Evolutionary conservation across 257 asterid genomes (phyloP), one percentile per base, ranked within the genome.

Genomic region (Jacaranda copaia): DNA sequence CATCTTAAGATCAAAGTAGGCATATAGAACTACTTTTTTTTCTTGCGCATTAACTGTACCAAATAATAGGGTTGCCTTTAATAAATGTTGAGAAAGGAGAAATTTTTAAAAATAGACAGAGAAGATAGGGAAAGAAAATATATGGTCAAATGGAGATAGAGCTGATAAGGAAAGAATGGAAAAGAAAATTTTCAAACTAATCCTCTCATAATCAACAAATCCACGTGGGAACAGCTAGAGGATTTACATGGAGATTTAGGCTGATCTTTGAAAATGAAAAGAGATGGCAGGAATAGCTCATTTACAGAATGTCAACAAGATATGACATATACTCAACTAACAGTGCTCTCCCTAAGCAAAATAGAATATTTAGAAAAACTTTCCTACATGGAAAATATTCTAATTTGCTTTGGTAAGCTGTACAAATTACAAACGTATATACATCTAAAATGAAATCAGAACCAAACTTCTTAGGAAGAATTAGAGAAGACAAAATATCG

Each of bases 1-100:
- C 4, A 19, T 76, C 71, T 16, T 15, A 67, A 72, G 58, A 67
- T 64, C 42, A 81, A 66, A 64, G 62, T 9, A 72, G 66, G 15
- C 12, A 56, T 9, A 46, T 45, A 25, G 15, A 70, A 49, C n/a
- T n/a, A 48, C 51, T 36, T 36, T 20, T 76, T 48, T 51, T 18
- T 18, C 5, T 63, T 72, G 20, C 65, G 74, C 59, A 76, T 35
- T 55, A 32, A 55, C 20, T n/a, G 56, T 53, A 12, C 76, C 62
- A 70, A 46, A 68, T 10, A 40, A 43, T 49, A 35, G 39, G 60
- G 52, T 42, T 18, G 48, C 52, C 35, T 57, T 58, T 32, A 18
- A 40, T 13, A 15, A 38, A 46, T 19, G 60, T 80, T 46, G 51
- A 36, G 13, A 39, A 42, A 55, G 76, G 36, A 46, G 62, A 32